phyloP scores from a whole-genome alignment of 345 rosid species.

The Heritiera littoralis region DNA sequence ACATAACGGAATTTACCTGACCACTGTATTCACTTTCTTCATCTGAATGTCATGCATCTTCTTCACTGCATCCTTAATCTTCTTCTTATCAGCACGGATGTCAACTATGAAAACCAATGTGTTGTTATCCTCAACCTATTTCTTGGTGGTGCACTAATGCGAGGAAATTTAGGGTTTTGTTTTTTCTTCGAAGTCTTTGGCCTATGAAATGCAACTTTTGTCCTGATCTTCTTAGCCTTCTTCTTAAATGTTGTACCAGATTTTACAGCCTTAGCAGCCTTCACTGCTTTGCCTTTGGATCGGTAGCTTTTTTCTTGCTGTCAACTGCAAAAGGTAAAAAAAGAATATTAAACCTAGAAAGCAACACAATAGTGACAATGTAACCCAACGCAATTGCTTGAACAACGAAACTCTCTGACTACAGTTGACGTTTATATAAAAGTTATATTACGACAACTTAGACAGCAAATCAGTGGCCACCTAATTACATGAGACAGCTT shows the following conservation, averaged over 20 bases:
- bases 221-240: conserved; percentile 60
- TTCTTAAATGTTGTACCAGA: conserved; percentile 60
- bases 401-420: not conserved
- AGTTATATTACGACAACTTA: not conserved
- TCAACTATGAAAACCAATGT: conserved; percentile 69
- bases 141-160: conserved; percentile 50
- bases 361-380: not conserved
- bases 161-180: conserved; percentile 63
- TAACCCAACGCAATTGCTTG: not conserved
- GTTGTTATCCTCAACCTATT: conserved; percentile 73
- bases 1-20: conserved; percentile 41
- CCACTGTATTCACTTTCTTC: conserved; percentile 65
- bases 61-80: conserved; percentile 64
- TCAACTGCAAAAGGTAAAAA: conserved; percentile 25
- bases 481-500: not conserved
- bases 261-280: conserved; percentile 66
- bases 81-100: conserved; percentile 61
- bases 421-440: not conserved
- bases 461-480: not conserved
- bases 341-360: not conserved
- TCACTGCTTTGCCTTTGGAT: conserved; percentile 66
- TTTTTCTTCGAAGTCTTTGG: conserved; percentile 61
- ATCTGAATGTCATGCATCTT: conserved; percentile 66
- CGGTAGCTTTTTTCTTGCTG: conserved; percentile 39
- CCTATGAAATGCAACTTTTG: conserved; percentile 63